Evolutionary conservation across 805 yeast species (phyloP), one percentile per base, ranked within the genome.

Genomic region (Candida ulmi): DNA sequence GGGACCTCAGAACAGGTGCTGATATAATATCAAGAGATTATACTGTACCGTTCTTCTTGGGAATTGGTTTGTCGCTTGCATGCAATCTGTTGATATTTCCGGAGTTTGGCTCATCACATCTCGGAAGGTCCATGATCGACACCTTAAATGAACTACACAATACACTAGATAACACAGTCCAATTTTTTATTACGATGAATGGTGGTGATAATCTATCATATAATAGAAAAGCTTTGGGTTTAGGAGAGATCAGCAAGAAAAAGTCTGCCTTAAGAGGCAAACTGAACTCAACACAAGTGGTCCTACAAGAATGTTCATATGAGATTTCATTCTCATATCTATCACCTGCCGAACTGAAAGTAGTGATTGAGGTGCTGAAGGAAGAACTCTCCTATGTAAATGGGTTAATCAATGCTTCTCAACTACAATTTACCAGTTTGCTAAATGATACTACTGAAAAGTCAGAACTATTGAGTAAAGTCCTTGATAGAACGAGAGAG

Each of bases 101-200:
- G 2, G 79, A 74, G 43, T 70, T 71, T 52, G 79, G 79, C 13
- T 65, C 74, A 18, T 63, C 72, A 0, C 70, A 65, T 45, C 48
- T 74, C 11, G 78, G 78, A 23, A 62, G 62, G 26, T 57, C 72
- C 1, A 60, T 70, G 7, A 54, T 68, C 0, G 62, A 62, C 28
- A 56, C 70, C 0, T 36, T 72, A 17, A 62, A 65, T 41, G 68
- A 65, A 37, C 44, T 71, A 3, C 71, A 71, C 16, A 41, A 40
- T n/a, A 60, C 70, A 13, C 43, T 71, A 12, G 66, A 65, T 35
- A 50, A 56, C 8, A 52, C 74, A 0, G 55, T 66, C 6, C 61
- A 60, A n/a, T 68, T 63, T 40, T 71, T 71, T 42, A 50, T 61
- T 4, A 53, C 64, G 2, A 42, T 57, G 8, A 52, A 55, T 23